Base-by-base conservation (phyloP, 1,284 basidiomycete genomes). In the Pseudozyma sp. region DNA sequence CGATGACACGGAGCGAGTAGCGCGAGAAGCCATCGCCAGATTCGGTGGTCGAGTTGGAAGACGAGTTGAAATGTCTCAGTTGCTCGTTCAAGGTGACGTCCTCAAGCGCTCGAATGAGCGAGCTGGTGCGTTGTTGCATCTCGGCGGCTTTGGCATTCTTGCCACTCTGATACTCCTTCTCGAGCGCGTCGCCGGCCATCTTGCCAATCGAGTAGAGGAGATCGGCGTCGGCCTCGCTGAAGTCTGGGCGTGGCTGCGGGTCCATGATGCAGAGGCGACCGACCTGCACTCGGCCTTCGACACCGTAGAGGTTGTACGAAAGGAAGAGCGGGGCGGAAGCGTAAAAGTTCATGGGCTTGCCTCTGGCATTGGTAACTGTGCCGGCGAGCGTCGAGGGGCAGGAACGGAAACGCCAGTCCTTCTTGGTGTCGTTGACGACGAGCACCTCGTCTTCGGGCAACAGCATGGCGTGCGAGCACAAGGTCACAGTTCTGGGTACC, bases 401-500 rank as follows among this genome's bases (percentile, higher is more conserved):
- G 1, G 57, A 43, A 13, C 53, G 49, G 61, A 78, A 78, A 24
- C 76, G 61, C 76, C 78, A 80, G 33, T 80, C 78, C 10, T 71
- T 55, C 0, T 58, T 37, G 7, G 75, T 58, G 50, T 78, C 56
- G 35, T 29, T 40, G n/a, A 80, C 48, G 49, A 74, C 70, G 4
- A 80, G 55, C 29, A 78, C 62, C 57, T 71, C 62, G 30, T 70
- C 64, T n/a, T 66, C 70, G 24, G 62, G 43, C 11, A 75, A 47
- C 1, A 80, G 76, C 76, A 80, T 77, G 34, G 76, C 78, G 47
- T 80, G 78, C 0, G 63, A 68, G 44, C 76, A 78, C 24, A 80
- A 8, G 5, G 70, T 72, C 53, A 61, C 9, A 10, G 47, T 56
- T 14, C 64, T 48, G 5, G 71, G 63, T 2, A 64, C 60, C 3